phyloP scores from a whole-genome alignment of 148 eudicot genomes.

The Nepenthes mirabilis region DNA sequence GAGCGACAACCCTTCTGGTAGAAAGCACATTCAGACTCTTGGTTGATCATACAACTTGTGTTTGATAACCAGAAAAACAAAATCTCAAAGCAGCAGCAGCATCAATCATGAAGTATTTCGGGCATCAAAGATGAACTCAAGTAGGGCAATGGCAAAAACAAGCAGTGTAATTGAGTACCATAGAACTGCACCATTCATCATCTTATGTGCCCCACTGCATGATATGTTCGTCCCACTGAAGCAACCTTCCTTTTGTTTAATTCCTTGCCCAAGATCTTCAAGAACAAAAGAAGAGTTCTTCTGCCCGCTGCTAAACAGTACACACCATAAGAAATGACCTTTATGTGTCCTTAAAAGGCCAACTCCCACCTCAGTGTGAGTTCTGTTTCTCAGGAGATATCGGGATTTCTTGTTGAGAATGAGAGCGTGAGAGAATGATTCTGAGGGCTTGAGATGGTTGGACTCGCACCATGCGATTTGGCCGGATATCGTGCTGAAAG shows the following conservation, averaged over 20 bases:
- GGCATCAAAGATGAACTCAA: too few species aligned
- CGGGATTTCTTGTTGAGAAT: slow-evolving; percentile 26
- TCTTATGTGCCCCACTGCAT: slow-evolving; percentile 28
- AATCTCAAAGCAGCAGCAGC: too few species aligned
- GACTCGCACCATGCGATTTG: slow-evolving; percentile 47
- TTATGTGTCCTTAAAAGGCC: slow-evolving; percentile 35
- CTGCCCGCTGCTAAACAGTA: slow-evolving; percentile 38
- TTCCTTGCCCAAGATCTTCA: slow-evolving; percentile 61
- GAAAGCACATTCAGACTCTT: too few species aligned
- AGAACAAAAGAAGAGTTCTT: slow-evolving; percentile 46
- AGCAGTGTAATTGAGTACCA: not conserved
- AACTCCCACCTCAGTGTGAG: slow-evolving; percentile 67
- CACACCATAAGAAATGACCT: slow-evolving; percentile 56
- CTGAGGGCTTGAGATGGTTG: slow-evolving; percentile 32
- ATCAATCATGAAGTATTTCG: too few species aligned
- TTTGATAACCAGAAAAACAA: too few species aligned
- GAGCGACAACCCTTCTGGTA: too few species aligned
- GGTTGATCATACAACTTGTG: too few species aligned
- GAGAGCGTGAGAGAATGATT: slow-evolving; percentile 46
- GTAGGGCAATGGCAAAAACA: too few species aligned
- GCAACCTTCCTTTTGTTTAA: slow-evolving; percentile 63
- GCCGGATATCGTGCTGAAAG: slow-evolving; percentile 46
- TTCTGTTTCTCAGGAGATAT: slow-evolving; percentile 28
- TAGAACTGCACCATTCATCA: not conserved
- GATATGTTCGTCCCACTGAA: slow-evolving; percentile 46